phyloP scores from a whole-genome alignment of 129 eudicot species.

The Chrysanthemum makinoi region DNA sequence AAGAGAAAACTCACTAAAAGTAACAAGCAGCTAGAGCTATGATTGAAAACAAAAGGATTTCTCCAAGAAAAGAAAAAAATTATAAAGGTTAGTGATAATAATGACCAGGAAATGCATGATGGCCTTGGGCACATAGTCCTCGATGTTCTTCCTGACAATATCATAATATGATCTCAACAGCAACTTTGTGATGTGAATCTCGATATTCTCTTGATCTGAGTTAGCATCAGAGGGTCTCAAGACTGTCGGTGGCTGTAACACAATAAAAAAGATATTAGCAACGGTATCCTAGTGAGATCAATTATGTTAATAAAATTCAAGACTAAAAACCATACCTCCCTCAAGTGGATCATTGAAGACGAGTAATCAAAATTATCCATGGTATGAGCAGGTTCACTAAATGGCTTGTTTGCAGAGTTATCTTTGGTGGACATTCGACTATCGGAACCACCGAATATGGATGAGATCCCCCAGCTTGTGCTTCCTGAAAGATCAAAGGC shows the following conservation, averaged over 20 bases:
- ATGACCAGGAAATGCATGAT: slow-evolving; percentile 98
- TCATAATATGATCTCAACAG: slow-evolving; percentile 92
- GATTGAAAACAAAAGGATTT: neutral
- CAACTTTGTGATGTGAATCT: slow-evolving; percentile 66
- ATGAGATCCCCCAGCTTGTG: slow-evolving; percentile 86
- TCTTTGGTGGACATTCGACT: slow-evolving; percentile 67
- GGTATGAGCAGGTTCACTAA: slow-evolving; percentile 60
- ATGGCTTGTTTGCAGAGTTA: slow-evolving; percentile 56
- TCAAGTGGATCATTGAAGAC: slow-evolving; percentile 68
- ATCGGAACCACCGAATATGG: slow-evolving; percentile 78
- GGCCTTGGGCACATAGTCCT: slow-evolving; percentile 93
- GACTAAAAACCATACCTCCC: slow-evolving; percentile 53
- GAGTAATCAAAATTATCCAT: slow-evolving; percentile 58
- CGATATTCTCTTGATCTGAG: slow-evolving; percentile 77
- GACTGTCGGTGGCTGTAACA: slow-evolving; percentile 74
- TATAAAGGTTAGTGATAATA: neutral
- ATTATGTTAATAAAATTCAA: neutral
- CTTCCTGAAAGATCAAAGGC: slow-evolving; percentile 34
- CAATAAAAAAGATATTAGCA: slow-evolving; percentile 16
- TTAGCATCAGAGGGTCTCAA: slow-evolving; percentile 87
- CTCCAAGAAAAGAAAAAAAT: too few relatives aligned
- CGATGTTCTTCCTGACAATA: slow-evolving; percentile 91
- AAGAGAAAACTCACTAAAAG: neutral
- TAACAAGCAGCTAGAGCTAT: neutral
- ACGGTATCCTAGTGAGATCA: neutral